Evolutionary conservation across 1,284 basidiomycete genomes (phyloP).

Genomic region (Apiotrichum montevideense): DNA sequence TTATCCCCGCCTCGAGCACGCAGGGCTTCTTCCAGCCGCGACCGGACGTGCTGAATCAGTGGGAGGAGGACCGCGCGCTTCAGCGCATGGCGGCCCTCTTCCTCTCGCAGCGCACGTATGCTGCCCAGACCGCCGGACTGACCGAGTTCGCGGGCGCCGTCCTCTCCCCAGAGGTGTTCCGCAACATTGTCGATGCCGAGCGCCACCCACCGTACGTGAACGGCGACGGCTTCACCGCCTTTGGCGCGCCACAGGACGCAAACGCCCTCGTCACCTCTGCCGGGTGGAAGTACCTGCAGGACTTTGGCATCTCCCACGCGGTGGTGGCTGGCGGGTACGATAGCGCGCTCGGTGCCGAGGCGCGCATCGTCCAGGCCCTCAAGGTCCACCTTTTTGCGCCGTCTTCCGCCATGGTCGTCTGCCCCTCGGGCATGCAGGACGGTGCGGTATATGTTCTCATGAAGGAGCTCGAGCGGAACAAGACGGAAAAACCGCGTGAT

Average conservation of each 20-base stretch:
- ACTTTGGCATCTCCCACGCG: conserved; percentile 8
- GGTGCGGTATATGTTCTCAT: conserved; percentile 8
- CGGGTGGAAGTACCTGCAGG: conserved; percentile 17
- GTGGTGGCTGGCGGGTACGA: conserved; percentile 17
- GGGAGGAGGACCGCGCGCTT: conserved; percentile 5
- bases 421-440: conserved; percentile 17
- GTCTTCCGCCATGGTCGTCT: conserved; percentile 7
- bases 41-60: conserved; percentile 6
- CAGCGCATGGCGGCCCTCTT: conserved; percentile 6
- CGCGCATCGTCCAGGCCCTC: conserved; percentile 15
- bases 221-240: conserved; percentile 13
- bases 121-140: not conserved
- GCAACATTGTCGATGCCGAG: conserved; percentile 14
- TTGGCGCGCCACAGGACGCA: conserved; percentile 10
- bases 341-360: conserved; percentile 1
- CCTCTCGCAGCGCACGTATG: not conserved
- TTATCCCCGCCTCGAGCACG: not conserved
- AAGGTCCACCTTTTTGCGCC: conserved; percentile 14
- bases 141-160: conserved; percentile 2
- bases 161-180: conserved; percentile 2
- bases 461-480: conserved; percentile 1
- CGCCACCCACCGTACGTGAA: conserved; percentile 10
- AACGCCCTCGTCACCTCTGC: conserved; percentile 10
- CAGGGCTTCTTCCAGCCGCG: conserved; percentile 14
- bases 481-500: not conserved